Evolutionary conservation across 345 rosid species (phyloP).

Genomic region (Heritiera littoralis): DNA sequence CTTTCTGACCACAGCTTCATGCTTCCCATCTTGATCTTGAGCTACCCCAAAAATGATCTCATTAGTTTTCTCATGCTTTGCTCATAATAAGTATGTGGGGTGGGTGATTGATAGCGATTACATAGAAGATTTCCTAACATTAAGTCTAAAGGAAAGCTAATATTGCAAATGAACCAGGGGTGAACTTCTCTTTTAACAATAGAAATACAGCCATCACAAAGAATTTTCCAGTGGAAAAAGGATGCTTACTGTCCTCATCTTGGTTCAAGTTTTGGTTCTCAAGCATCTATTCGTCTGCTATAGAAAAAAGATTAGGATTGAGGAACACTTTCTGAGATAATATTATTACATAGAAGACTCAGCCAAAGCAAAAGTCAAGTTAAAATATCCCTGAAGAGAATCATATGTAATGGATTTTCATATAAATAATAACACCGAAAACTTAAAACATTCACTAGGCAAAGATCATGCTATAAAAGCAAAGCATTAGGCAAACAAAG

Average conservation of each 20-base stretch:
- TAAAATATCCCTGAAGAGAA: not conserved
- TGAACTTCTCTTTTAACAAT: not conserved
- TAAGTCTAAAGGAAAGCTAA: not conserved
- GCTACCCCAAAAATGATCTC: conserved; percentile 90
- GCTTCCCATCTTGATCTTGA: conserved; percentile 66
- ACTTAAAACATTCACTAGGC: conserved; percentile 27
- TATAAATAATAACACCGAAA: not conserved
- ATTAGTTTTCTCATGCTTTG: conserved; percentile 71
- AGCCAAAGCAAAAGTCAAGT: not conserved
- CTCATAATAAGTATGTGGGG: conserved; percentile 76
- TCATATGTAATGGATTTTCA: not conserved
- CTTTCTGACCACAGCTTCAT: conserved; percentile 45
- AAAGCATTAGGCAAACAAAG: not conserved
- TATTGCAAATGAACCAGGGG: not conserved
- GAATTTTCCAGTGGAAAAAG: not conserved
- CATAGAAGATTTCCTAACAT: not conserved
- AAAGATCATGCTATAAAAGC: not conserved
- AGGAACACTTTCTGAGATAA: not conserved
- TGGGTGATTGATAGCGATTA: conserved; percentile 65
- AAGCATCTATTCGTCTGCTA: not conserved
- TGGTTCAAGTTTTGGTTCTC: not conserved
- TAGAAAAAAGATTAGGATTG: not conserved
- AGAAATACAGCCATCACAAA: not conserved
- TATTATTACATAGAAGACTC: not conserved
- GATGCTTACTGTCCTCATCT: not conserved